Evolutionary conservation across 345 rosid species (phyloP).

Genomic region (Diplotaxis tenuifolia): DNA sequence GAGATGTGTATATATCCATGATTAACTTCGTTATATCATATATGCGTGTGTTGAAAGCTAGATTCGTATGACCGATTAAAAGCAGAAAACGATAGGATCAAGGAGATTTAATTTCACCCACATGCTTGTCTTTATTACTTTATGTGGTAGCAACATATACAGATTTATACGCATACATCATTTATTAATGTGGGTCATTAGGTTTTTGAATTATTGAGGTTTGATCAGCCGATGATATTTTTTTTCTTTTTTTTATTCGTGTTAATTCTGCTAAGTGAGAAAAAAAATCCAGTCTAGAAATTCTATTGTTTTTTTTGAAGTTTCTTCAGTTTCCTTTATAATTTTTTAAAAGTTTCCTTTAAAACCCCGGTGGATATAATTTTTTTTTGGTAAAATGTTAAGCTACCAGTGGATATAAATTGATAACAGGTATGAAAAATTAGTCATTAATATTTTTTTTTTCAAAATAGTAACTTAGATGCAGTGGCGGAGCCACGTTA

Average conservation of each 20-base stretch:
- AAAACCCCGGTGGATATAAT: background rate
- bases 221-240: background rate
- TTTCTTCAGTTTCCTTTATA: background rate
- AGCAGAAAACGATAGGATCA: constrained; percentile 24
- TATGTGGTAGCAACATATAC: constrained; percentile 33
- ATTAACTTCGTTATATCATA: constrained; percentile 5
- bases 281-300: background rate
- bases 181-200: constrained; percentile 30
- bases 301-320: background rate
- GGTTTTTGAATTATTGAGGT: constrained; percentile 31
- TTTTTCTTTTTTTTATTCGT: background rate
- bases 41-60: constrained; percentile 24
- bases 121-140: constrained; percentile 17
- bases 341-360: no score
- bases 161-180: constrained; percentile 19
- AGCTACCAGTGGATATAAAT: no score
- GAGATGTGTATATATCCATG: constrained; percentile 1
- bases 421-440: background rate
- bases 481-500: no score
- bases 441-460: background rate
- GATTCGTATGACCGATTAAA: constrained; percentile 13
- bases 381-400: no score
- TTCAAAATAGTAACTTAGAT: no score
- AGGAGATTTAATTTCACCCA: constrained; percentile 25
- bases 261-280: background rate